Percentiles rank a stretch among this genome's conserved stretches.
Evolutionary conservation across 768 basidiomycete species (phyloP).

Genomic region (Suillus hirtellus): DNA sequence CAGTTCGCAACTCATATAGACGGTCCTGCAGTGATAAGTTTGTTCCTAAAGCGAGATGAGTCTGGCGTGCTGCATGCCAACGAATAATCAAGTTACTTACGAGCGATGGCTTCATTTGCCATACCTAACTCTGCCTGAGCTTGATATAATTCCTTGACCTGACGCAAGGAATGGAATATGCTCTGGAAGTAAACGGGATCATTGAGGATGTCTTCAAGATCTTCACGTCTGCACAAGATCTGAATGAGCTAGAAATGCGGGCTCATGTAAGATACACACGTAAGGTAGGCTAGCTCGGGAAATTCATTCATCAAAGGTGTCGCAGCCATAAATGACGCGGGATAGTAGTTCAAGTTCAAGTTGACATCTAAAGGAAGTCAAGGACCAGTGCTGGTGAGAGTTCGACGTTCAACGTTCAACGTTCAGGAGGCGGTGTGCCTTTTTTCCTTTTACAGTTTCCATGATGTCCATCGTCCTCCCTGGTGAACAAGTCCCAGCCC

Average conservation of each 20-base stretch:
- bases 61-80: constrained; percentile 15
- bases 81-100: constrained; percentile 46
- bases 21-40: constrained; percentile 77
- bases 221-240: constrained; percentile 62
- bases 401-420: background rate
- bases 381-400: too few species aligned
- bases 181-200: constrained; percentile 88
- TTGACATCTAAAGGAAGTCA: background rate
- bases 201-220: constrained; percentile 84
- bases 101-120: constrained; percentile 85
- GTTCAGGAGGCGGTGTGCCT: background rate
- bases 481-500: constrained; percentile 74
- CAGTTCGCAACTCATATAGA: constrained; percentile 72
- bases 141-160: constrained; percentile 73
- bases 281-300: constrained; percentile 70
- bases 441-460: constrained; percentile 19
- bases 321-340: constrained; percentile 26
- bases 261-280: constrained; percentile 45
- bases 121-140: constrained; percentile 75
- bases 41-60: constrained; percentile 46
- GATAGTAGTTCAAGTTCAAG: background rate
- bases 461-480: constrained; percentile 78
- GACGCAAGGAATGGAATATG: constrained; percentile 74
- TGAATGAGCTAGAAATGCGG: constrained; percentile 14
- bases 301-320: constrained; percentile 59